Percentiles rank a stretch among this genome's conserved stretches.
phyloP scores from a whole-genome alignment of 805 yeast genomes.

The Aciculoconidium aculeatum region DNA sequence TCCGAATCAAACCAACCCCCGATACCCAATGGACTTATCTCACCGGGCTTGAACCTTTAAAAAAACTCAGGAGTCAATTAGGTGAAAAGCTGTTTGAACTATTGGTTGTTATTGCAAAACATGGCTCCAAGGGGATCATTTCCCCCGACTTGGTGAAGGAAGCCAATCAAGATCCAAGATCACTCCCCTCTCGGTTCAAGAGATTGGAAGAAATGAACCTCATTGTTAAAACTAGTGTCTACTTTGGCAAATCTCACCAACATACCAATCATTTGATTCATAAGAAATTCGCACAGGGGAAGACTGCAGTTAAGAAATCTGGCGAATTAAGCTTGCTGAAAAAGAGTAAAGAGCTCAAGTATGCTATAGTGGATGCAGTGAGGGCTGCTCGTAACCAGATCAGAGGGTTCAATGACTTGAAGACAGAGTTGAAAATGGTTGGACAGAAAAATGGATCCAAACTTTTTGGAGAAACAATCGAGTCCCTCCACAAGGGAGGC shows the following conservation, averaged over 20 bases:
- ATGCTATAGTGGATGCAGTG: conserved; percentile 41
- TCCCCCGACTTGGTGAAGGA: conserved; percentile 50
- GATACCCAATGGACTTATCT: conserved; percentile 53
- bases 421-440: conserved; percentile 50
- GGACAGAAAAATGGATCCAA: conserved; percentile 33
- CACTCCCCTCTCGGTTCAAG: conserved; percentile 58
- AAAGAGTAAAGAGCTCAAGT: conserved; percentile 20
- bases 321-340: conserved; percentile 18
- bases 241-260: conserved; percentile 35
- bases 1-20: conserved; percentile 37
- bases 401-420: conserved; percentile 56
- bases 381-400: conserved; percentile 56
- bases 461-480: conserved; percentile 44
- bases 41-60: conserved; percentile 44
- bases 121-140: conserved; percentile 51
- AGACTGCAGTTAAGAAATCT: conserved; percentile 18
- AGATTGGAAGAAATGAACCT: conserved; percentile 46
- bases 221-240: conserved; percentile 34
- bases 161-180: conserved; percentile 67
- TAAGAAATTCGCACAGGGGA: conserved; percentile 34
- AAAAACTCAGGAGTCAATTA: conserved; percentile 43
- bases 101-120: conserved; percentile 53
- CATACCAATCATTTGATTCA: conserved; percentile 52
- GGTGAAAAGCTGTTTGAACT: conserved; percentile 53
- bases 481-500: conserved; percentile 39